Evolutionary conservation across 2,329 filamentous ascomycete species (phyloP).

Genomic region (Pseudopyrenochaeta lycopersici): DNA sequence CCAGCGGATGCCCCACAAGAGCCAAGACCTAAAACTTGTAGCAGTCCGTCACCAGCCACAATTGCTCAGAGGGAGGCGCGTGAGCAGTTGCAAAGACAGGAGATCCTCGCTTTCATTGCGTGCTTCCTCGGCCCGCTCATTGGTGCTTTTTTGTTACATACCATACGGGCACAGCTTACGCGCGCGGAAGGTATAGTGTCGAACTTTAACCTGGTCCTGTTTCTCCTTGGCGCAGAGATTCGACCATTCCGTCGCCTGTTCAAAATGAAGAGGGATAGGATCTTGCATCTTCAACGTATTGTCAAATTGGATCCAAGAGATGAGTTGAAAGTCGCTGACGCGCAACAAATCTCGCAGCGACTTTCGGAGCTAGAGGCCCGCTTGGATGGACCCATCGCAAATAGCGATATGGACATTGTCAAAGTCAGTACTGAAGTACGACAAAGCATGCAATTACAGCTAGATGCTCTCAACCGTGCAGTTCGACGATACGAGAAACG

Average conservation of each 20-base stretch:
- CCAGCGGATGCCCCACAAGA: constrained; percentile 17
- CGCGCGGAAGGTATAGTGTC: constrained; percentile 88
- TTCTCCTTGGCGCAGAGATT: constrained; percentile 85
- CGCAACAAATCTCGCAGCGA: constrained; percentile 63
- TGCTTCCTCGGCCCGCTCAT: constrained; percentile 82
- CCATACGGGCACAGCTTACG: constrained; percentile 81
- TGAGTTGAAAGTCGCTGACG: constrained; percentile 20
- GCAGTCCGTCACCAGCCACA: constrained; percentile 3
- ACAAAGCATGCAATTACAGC: constrained; percentile 76
- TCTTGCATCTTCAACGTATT: constrained; percentile 80
- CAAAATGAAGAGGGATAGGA: constrained; percentile 79
- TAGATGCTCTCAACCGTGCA: constrained; percentile 88
- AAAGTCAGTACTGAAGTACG: constrained; percentile 65
- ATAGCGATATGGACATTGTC: constrained; percentile 47
- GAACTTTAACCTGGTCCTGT: constrained; percentile 92
- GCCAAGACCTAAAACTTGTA: constrained; percentile 7
- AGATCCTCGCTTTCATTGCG: constrained; percentile 75
- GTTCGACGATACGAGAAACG: constrained; percentile 93
- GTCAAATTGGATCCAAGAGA: constrained; percentile 55
- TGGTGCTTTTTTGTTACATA: constrained; percentile 85
- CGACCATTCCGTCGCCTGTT: constrained; percentile 83
- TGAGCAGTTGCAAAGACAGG: constrained; percentile 75
- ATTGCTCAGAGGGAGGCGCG: constrained; percentile 54
- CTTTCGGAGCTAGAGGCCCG: constrained; percentile 75
- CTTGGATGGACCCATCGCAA: constrained; percentile 54